A percentile compares a stretch with the other conserved stretches of the same genome.
Conservation (phyloP, 306 rosid genomes). For the Senna siamea region DNA sequence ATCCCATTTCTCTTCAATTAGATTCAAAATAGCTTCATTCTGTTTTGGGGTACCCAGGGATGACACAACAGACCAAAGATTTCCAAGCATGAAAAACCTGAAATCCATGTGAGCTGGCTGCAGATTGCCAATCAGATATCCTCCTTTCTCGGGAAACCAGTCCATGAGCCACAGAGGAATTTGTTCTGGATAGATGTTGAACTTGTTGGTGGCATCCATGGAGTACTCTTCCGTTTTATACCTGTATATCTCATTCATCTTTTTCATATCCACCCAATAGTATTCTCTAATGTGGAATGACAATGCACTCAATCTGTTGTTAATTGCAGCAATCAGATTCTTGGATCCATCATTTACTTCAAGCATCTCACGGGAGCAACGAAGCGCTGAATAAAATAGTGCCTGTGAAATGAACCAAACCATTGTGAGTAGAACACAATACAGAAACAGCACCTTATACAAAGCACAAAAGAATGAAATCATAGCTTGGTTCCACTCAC, state of each 20-base stretch:
- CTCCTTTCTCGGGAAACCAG: conserved; percentile 98
- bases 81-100: conserved; percentile 83
- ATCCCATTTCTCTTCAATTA: conserved; percentile 88
- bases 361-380: conserved; percentile 94
- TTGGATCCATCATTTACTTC: conserved; percentile 72
- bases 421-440: too few relatives aligned
- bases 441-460: too few relatives aligned
- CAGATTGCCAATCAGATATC: conserved; percentile 88
- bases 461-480: too few relatives aligned
- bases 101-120: conserved; percentile 99
- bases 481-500: too few relatives aligned
- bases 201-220: conserved; percentile 85
- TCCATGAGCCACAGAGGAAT: conserved; percentile 96
- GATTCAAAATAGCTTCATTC: conserved; percentile 69
- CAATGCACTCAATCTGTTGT: conserved; percentile 92
- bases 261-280: conserved; percentile 93
- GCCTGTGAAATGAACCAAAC: too few relatives aligned
- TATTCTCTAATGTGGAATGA: conserved; percentile 97
- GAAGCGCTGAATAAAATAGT: conserved; percentile 90
- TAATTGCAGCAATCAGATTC: conserved; percentile 78
- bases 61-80: conserved; percentile 81
- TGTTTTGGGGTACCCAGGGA: conserved; percentile 75
- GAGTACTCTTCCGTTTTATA: conserved; percentile 97
- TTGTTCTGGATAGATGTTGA: conserved; percentile 98
- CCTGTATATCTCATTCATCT: conserved; percentile 91